phyloP scores from a whole-genome alignment of 202 grass and related monocot species.

The Thinopyrum obtusiflorum region DNA sequence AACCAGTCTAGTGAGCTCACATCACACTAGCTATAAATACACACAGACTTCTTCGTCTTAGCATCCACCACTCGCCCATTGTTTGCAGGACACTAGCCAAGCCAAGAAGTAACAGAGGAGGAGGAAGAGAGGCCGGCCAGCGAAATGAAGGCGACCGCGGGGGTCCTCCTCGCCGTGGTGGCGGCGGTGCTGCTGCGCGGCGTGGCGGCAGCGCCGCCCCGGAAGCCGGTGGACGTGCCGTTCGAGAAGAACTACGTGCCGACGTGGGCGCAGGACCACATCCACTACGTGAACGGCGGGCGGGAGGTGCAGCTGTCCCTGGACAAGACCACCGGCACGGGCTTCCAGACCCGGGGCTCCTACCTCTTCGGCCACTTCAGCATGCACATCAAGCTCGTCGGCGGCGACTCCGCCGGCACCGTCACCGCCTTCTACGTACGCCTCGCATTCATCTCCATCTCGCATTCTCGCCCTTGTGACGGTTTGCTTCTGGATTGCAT shows the following conservation, averaged over 20 bases:
- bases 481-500: constrained; percentile 19
- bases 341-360: constrained; percentile 69
- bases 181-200: neutral
- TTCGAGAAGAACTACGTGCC: constrained; percentile 77
- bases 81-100: neutral
- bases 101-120: neutral
- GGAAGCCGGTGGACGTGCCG: constrained; percentile 78
- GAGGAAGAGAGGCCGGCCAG: neutral
- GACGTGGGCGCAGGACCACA: constrained; percentile 81
- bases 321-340: constrained; percentile 63
- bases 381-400: constrained; percentile 91
- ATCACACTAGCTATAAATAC: constrained; percentile 21
- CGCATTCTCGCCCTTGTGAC: neutral
- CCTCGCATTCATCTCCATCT: neutral
- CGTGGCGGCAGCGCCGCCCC: constrained; percentile 20
- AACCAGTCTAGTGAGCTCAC: neutral
- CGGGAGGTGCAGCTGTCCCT: constrained; percentile 69
- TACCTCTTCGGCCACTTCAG: constrained; percentile 85
- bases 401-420: constrained; percentile 72
- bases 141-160: neutral
- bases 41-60: neutral
- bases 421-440: constrained; percentile 83
- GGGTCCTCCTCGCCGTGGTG: neutral
- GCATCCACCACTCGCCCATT: neutral
- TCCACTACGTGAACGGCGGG: constrained; percentile 60